phyloP scores from a whole-genome alignment of 2,329 filamentous ascomycete species.

The Catunica adiposa region DNA sequence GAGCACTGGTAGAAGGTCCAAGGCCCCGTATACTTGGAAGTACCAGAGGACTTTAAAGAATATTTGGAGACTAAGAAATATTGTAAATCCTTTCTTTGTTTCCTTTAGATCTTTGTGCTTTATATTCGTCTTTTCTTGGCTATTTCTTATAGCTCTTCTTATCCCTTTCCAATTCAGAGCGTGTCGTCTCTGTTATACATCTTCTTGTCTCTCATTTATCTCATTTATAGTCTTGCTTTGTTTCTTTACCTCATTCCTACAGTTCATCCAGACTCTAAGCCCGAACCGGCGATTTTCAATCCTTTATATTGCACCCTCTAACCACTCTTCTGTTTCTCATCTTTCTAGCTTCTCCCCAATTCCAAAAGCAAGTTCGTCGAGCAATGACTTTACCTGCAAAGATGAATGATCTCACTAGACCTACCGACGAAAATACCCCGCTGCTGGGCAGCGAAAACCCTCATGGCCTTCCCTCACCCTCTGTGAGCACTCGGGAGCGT shows the following conservation, averaged over 20 bases:
- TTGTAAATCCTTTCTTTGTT: too few species aligned
- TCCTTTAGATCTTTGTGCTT: too few species aligned
- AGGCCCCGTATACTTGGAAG: too few species aligned
- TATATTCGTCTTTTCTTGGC: too few species aligned
- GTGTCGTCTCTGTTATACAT: neutral
- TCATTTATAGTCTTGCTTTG: too few species aligned
- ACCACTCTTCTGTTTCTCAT: constrained; percentile 5
- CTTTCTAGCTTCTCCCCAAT: neutral
- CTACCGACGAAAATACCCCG: constrained; percentile 26
- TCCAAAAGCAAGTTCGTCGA: neutral
- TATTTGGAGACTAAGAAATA: too few species aligned
- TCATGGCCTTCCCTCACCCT: neutral
- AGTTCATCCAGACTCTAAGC: neutral
- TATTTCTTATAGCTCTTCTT: too few species aligned
- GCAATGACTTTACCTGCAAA: constrained; percentile 13
- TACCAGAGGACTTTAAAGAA: too few species aligned
- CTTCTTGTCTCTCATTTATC: neutral
- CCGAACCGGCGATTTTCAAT: neutral
- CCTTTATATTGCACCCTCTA: neutral
- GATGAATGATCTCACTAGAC: constrained; percentile 14
- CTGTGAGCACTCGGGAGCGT: neutral
- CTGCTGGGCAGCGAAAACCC: constrained; percentile 23
- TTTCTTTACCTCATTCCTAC: too few species aligned
- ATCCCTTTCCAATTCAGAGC: too few species aligned
- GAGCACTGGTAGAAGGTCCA: too few species aligned